Evolutionary conservation across 164 flowering plant genomes (phyloP).

Genomic region (Liriodendron chinense): DNA sequence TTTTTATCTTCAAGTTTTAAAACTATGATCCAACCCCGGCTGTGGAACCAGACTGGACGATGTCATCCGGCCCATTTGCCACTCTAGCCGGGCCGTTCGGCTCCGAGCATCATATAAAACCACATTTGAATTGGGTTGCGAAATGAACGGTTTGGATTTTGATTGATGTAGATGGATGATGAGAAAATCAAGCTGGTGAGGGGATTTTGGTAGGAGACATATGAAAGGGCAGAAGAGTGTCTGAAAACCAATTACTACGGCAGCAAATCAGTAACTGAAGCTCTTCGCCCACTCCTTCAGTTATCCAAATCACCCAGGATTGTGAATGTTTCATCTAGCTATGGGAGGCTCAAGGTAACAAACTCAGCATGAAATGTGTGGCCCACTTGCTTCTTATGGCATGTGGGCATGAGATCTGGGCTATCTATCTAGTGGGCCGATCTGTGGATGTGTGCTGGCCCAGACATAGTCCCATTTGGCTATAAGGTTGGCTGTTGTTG

Average conservation of each 20-base stretch:
- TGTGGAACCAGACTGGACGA: too few relatives aligned
- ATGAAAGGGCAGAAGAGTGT: slow-evolving; percentile 22
- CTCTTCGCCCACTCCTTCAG: slow-evolving; percentile 27
- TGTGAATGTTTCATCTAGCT: slow-evolving; percentile 26
- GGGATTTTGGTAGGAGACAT: slow-evolving; percentile 28
- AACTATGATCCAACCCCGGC: too few relatives aligned
- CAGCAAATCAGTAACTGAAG: slow-evolving; percentile 25
- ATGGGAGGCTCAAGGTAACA: slow-evolving; percentile 20
- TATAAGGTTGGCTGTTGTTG: too few relatives aligned
- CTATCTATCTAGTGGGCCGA: too few relatives aligned
- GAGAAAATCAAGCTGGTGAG: slow-evolving; percentile 40
- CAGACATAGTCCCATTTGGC: too few relatives aligned
- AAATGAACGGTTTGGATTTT: background rate
- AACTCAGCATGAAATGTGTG: too few relatives aligned
- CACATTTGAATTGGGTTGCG: background rate
- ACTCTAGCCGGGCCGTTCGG: background rate
- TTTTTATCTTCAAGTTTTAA: background rate
- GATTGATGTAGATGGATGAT: slow-evolving; percentile 48
- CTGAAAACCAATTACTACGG: slow-evolving; percentile 31
- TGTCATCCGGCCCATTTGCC: too few relatives aligned
- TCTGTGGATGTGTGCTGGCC: too few relatives aligned
- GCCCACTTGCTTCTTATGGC: too few relatives aligned
- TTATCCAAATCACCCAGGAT: slow-evolving; percentile 22
- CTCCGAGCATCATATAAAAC: background rate
- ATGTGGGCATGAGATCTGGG: too few relatives aligned